Evolutionary conservation across 208 protist genomes (phyloP).

Genomic region (Trypanosoma cruzi): DNA sequence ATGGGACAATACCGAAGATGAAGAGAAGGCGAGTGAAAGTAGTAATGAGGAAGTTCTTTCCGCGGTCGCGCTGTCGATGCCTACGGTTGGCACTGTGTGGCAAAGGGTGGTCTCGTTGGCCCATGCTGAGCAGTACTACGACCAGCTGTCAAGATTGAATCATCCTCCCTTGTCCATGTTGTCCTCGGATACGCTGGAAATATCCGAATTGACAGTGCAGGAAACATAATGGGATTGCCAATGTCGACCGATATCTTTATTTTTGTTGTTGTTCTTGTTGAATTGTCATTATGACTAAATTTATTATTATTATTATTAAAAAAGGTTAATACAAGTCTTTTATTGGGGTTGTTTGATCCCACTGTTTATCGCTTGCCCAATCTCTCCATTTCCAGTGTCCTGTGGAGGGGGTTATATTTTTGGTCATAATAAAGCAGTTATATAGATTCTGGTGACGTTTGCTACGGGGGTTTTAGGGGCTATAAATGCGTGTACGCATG

Average conservation of each 20-base stretch:
- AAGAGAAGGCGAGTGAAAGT: neutral
- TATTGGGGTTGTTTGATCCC: too few relatives aligned
- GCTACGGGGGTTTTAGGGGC: too few relatives aligned
- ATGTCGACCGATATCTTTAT: neutral
- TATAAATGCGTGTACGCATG: too few relatives aligned
- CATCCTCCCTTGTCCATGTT: neutral
- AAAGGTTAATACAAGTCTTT: too few relatives aligned
- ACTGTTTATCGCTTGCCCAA: too few relatives aligned
- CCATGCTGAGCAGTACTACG: conserved; percentile 14
- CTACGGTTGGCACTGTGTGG: conserved; percentile 15
- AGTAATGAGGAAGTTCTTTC: neutral
- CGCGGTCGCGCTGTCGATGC: neutral
- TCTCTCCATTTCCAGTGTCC: too few relatives aligned
- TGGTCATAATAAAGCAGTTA: too few relatives aligned
- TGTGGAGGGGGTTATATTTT: too few relatives aligned
- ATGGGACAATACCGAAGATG: neutral
- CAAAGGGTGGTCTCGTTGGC: conserved; percentile 11
- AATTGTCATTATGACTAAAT: too few relatives aligned
- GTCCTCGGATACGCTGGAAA: conserved; percentile 11
- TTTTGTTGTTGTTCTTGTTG: conserved; percentile 2
- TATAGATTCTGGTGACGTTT: too few relatives aligned
- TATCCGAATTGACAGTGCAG: conserved; percentile 16
- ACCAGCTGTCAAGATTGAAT: conserved; percentile 10
- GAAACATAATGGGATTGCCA: neutral
- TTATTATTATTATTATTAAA: too few relatives aligned